phyloP scores from a whole-genome alignment of 2,329 filamentous ascomycete genomes.

The Colletotrichum cuscutae region DNA sequence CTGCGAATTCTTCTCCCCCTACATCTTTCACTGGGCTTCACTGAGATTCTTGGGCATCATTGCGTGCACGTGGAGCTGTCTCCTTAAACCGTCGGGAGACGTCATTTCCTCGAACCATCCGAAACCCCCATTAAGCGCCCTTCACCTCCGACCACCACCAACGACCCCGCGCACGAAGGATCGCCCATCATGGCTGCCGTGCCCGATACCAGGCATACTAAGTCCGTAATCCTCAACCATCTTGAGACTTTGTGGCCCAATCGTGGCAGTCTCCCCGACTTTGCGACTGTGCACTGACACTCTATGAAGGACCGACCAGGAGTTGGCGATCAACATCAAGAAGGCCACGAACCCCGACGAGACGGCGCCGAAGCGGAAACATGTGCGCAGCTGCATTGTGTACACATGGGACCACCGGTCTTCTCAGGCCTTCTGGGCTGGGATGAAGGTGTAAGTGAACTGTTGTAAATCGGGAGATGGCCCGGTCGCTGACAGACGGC shows the following conservation, averaged over 20 bases:
- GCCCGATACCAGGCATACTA: constrained; percentile 35
- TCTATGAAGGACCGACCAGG: constrained; percentile 69
- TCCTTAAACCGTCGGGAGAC: constrained; percentile 20
- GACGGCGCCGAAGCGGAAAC: constrained; percentile 81
- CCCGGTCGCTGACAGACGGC: background rate
- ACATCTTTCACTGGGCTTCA: background rate
- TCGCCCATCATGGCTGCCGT: constrained; percentile 34
- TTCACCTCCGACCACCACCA: constrained; percentile 15
- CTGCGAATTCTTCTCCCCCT: background rate
- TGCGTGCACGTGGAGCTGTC: constrained; percentile 26
- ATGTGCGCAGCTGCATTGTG: constrained; percentile 97
- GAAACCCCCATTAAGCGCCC: constrained; percentile 1
- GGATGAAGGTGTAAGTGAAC: constrained; percentile 90
- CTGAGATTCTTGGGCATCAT: constrained; percentile 5
- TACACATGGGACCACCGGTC: constrained; percentile 99
- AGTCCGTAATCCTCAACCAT: constrained; percentile 15
- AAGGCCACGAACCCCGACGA: constrained; percentile 77
- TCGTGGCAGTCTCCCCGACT: background rate
- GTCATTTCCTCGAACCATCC: constrained; percentile 29
- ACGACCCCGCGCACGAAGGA: constrained; percentile 16
- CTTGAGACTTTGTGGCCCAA: background rate
- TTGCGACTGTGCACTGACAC: constrained; percentile 24
- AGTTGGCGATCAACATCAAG: constrained; percentile 76
- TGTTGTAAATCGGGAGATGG: background rate
- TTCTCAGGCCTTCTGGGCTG: constrained; percentile 93